phyloP scores from a whole-genome alignment of 2,329 filamentous ascomycete genomes.

The Huntiella bhutanensis region DNA sequence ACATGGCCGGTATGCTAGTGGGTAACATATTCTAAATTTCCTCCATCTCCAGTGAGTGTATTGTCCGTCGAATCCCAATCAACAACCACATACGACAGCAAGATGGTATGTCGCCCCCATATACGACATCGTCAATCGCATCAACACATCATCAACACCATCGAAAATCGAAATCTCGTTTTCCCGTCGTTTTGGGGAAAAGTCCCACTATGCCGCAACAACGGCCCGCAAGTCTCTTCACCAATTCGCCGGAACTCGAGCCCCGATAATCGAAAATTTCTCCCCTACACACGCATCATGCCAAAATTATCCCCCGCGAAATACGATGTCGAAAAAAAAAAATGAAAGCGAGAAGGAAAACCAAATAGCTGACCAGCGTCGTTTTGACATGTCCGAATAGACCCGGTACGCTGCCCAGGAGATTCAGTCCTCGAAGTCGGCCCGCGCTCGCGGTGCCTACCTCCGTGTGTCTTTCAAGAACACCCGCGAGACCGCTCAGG shows the following conservation, averaged over 20 bases:
- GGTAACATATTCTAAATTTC: constrained; percentile 12
- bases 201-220: background rate
- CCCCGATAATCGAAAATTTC: background rate
- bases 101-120: constrained; percentile 12
- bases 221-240: background rate
- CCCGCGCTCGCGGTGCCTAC: constrained; percentile 95
- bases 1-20: constrained; percentile 10
- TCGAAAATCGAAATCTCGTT: background rate
- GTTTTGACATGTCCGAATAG: constrained; percentile 24
- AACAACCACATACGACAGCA: constrained; percentile 12
- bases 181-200: background rate
- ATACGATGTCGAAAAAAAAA: constrained; percentile 3
- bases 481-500: constrained; percentile 98
- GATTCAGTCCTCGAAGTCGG: constrained; percentile 79
- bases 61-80: constrained; percentile 11
- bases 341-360: background rate
- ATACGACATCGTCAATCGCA: background rate
- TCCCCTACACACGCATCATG: background rate
- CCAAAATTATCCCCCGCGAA: background rate
- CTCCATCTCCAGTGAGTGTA: constrained; percentile 11
- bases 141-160: constrained; percentile 1
- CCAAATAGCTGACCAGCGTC: constrained; percentile 3
- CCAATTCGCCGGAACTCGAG: background rate
- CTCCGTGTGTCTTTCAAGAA: constrained; percentile 99
- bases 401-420: constrained; percentile 91